Percentiles rank a stretch among this genome's conserved stretches.
Conservation (phyloP, 345 rosid genomes). For the Bretschneidera sinensis region DNA sequence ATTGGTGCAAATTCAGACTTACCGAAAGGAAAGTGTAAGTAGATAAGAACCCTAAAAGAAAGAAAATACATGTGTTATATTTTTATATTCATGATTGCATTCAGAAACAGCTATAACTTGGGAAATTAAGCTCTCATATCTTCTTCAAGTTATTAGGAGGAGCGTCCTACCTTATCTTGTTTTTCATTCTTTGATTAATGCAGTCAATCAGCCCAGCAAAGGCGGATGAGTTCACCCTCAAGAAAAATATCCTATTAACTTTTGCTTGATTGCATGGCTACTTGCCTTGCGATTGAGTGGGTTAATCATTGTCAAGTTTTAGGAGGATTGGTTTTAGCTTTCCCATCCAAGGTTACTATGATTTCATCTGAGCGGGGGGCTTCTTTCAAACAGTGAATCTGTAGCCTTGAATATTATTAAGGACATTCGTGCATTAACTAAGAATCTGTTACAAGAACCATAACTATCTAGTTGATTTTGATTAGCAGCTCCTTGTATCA, state of each 20-base stretch:
- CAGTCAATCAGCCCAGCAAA: constrained; percentile 86
- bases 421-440: neutral
- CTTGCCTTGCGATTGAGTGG: neutral
- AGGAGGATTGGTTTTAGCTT: constrained; percentile 4
- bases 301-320: neutral
- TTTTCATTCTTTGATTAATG: constrained; percentile 15
- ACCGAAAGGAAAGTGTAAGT: no score
- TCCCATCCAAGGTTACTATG: neutral
- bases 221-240: constrained; percentile 78
- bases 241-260: constrained; percentile 63
- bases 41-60: no score
- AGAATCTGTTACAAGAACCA: constrained; percentile 4
- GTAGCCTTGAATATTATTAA: constrained; percentile 1
- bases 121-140: neutral
- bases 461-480: constrained; percentile 3
- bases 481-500: constrained; percentile 5
- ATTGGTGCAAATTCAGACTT: no score
- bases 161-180: neutral
- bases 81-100: no score
- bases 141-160: no score
- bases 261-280: constrained; percentile 31
- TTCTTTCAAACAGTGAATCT: constrained; percentile 7
- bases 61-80: no score
- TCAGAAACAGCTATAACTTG: neutral
- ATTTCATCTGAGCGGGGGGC: constrained; percentile 1